Percentiles rank a stretch among this genome's conserved stretches.
Evolutionary conservation across 371 early-diverging fungal genomes (phyloP).

Genomic region (Antonospora locustae): DNA sequence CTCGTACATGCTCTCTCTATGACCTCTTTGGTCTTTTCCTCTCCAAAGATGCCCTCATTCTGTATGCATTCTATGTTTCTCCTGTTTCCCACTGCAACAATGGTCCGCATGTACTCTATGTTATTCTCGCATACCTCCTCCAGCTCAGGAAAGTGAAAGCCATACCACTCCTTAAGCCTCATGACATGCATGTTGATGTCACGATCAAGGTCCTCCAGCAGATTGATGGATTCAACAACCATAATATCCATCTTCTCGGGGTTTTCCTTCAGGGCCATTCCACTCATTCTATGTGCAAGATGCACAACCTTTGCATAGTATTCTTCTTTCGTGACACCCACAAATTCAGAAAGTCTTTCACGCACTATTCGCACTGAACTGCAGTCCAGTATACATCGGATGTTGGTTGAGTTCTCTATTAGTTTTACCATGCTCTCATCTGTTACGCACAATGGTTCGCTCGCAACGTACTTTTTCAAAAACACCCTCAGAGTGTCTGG

Average conservation of each 20-base stretch:
- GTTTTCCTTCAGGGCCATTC: conserved; percentile 74
- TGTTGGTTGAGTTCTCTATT: too few species aligned
- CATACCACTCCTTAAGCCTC: conserved; percentile 83
- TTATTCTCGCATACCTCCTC: conserved; percentile 63
- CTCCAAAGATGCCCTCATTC: conserved; percentile 64
- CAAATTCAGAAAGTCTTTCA: conserved; percentile 74
- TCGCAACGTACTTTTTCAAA: too few species aligned
- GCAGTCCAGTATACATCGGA: too few species aligned
- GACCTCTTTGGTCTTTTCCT: conserved; percentile 58
- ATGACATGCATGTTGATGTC: conserved; percentile 87
- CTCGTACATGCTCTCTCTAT: conserved; percentile 69
- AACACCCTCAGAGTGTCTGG: conserved; percentile 72
- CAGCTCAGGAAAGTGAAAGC: conserved; percentile 79
- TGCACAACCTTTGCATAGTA: too few species aligned
- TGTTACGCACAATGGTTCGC: too few species aligned
- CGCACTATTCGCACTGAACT: too few species aligned
- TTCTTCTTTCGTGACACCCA: conserved; percentile 64
- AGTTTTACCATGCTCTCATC: too few species aligned
- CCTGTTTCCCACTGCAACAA: conserved; percentile 52
- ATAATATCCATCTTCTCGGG: conserved; percentile 79
- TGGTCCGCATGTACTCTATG: conserved; percentile 61
- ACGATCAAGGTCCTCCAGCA: conserved; percentile 78
- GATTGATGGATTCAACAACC: conserved; percentile 78
- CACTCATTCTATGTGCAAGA: conserved; percentile 61
- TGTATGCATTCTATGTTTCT: conserved; percentile 8